Base-by-base conservation (phyloP, 108 stramenopile species). In the Skeletonema grethae region DNA sequence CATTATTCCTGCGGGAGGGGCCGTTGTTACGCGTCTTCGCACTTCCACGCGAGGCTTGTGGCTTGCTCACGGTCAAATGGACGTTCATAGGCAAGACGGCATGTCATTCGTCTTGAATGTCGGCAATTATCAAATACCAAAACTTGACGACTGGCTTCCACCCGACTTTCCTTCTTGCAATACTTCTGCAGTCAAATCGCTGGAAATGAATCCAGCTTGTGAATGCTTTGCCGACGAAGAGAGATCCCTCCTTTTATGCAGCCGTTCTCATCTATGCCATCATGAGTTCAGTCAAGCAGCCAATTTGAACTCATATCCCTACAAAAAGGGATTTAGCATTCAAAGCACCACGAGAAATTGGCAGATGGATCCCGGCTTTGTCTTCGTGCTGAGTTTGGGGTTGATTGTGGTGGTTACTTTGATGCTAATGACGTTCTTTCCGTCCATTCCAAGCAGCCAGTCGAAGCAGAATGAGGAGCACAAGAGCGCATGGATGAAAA, bases 1-100 rank as follows among this genome's bases (percentile, higher is more conserved):
- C 24, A 35, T 76, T 0, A 62, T 76, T 18, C 75, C 75, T 62
- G 75, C 69, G 7, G 69, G 75, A 53, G 75, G 75, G 15, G 75
- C 61, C 30, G 61, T 70, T 5, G 75, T 69, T 0, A 76, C 73
- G 0, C 59, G 75, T 29, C 53, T 76, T 3, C 16, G 29, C 0
- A 59, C 75, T 20, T 12, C 36, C 24, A 30, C 48, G 6, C 67
- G 29, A 70, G 75, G 67, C 30, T 31, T 76, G 16, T 70, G 75
- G 75, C 59, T 76, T 13, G 75, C 50, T 10, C 30, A 41, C 38
- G 67, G 69, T 15, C 68, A 76, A 20, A 55, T 70, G 50, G 75
- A 76, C 39, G 16, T 62, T 48, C 75, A 76, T 32, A 18, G 45
- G 13, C 45, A 53, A 31, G 60, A 69, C 55, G 75, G 75, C 15